Percentiles rank a stretch among this genome's conserved stretches.
phyloP scores from a whole-genome alignment of 176 grass and related monocot species.

The Stipa capillata region DNA sequence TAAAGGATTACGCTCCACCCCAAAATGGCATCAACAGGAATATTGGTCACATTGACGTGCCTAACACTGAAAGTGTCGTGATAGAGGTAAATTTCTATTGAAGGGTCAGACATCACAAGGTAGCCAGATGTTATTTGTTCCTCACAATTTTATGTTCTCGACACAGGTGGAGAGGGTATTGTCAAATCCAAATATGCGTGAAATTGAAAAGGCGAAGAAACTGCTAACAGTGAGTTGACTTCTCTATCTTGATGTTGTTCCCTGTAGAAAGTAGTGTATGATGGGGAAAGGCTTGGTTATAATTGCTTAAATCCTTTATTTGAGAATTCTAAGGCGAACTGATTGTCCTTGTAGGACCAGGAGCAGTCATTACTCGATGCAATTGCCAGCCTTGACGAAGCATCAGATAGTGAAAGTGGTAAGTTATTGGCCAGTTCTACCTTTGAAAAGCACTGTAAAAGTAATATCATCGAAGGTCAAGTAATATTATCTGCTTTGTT shows the following conservation, averaged over 20 bases:
- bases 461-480: background rate
- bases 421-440: constrained; percentile 18
- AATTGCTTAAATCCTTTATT: background rate
- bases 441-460: background rate
- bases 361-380: constrained; percentile 93
- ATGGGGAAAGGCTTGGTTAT: background rate
- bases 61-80: constrained; percentile 55
- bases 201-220: constrained; percentile 83
- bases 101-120: background rate
- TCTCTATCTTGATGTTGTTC: background rate
- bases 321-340: constrained; percentile 12
- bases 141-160: constrained; percentile 6
- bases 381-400: constrained; percentile 79
- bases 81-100: constrained; percentile 56
- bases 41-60: constrained; percentile 58
- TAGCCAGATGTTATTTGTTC: constrained; percentile 9
- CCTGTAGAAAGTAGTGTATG: background rate
- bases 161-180: constrained; percentile 86
- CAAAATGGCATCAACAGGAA: constrained; percentile 58
- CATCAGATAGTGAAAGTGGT: constrained; percentile 88
- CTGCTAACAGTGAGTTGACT: constrained; percentile 64
- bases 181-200: constrained; percentile 65
- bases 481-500: background rate
- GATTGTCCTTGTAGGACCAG: constrained; percentile 53
- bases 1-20: constrained; percentile 27